Conservation (phyloP, 305 asterid genomes). For the Fraxinus sp. region DNA sequence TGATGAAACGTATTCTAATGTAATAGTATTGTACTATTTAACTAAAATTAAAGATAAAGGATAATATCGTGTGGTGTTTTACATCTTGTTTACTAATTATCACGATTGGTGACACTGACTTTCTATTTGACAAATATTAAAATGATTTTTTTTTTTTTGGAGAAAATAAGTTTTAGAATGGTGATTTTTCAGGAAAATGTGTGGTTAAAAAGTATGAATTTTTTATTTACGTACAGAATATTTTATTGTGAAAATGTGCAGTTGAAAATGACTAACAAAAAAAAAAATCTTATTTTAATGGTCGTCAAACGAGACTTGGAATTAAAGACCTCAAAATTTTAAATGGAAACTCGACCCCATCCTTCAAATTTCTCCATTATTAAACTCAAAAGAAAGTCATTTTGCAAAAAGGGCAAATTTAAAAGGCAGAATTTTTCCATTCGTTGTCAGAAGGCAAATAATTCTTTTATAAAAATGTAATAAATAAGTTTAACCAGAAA, state of each 20-base stretch:
- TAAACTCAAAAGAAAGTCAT: not conserved
- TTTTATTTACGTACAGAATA: too few species aligned
- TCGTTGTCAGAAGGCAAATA: not conserved
- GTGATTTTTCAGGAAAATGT: not conserved
- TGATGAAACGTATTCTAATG: not conserved
- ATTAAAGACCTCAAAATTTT: too few species aligned
- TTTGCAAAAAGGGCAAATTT: too few species aligned
- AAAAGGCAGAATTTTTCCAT: not conserved
- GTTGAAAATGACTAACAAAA: too few species aligned
- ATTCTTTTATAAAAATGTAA: not conserved
- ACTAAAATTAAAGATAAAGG: not conserved
- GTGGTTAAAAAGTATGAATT: too few species aligned
- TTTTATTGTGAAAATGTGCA: too few species aligned
- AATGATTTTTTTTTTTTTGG: not conserved
- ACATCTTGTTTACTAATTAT: not conserved
- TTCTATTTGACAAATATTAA: not conserved
- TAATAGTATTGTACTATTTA: not conserved
- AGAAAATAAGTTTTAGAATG: not conserved
- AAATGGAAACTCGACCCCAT: not conserved
- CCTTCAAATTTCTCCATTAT: not conserved
- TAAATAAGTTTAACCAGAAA: not conserved
- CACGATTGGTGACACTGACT: not conserved
- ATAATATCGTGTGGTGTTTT: not conserved
- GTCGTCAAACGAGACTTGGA: not conserved
- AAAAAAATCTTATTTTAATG: too few species aligned